Base-by-base conservation (phyloP, 139 green algal genomes). In the Chlorella sorokiniana region DNA sequence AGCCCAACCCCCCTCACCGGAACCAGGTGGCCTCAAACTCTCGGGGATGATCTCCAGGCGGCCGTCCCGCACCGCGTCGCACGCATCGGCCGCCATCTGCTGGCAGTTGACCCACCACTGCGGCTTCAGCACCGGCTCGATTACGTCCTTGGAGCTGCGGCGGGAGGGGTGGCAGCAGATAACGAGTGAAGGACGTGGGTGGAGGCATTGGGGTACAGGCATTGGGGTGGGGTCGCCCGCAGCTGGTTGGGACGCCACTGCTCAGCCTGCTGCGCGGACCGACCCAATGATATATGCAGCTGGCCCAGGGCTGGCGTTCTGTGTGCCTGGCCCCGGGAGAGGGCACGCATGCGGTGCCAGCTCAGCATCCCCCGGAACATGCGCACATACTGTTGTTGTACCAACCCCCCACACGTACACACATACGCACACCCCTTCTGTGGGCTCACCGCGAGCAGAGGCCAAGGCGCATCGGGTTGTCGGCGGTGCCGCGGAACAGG, bases 121-220 rank as follows among this genome's bases (percentile, higher is more conserved):
- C 40, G 96, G 96, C 89, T 99, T 99, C 22, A 99, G 89, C 85
- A 98, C 88, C 0, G 97, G 97, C 91, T 99, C 97, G 52, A 99
- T 99, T n/a, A 99, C 95, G 89, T 99, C 97, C 87, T 96, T 96
- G 89, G 87, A 94, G 56, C 76, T 81, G 59, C 61, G 0, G 25
- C 1, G 31, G 5, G 41, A 23, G 27, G 33, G 51, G 6, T 33
- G 33, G 27, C 5, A 40, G 70, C n/a, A 72, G 14, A 0, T 20
- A 42, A 72, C 37, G n/a, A 29, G 20, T 14, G 16, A 41, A 37
- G 16, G n/a, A n/a, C n/a, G 65, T 73, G 35, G 65, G 41, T 40
- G 27, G 27, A 52, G 20, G 23, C 18, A 16, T 33, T 5, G 67
- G 23, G 67, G 37, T 42, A 18, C 29, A 56, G 41, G 38, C 10